A percentile compares a stretch with the other conserved stretches of the same genome.
These are phyloP conservation scores for Rubroboletus satanas DNA, from an alignment of 768 basidiomycete species.

Conservation along the genomic window DNA sequence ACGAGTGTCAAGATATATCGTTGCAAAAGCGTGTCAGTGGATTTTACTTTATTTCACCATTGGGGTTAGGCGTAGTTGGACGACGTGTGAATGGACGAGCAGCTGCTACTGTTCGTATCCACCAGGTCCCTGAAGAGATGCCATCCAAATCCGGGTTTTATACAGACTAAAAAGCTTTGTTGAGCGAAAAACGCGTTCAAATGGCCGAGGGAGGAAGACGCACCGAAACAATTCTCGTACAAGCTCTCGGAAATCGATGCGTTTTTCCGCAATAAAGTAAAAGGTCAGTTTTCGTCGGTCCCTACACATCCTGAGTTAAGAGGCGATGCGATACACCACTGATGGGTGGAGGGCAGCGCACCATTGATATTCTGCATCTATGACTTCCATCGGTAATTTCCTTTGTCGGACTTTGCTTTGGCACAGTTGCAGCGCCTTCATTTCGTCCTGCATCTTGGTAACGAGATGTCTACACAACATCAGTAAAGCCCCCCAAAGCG, in stretches of 20 bases:
- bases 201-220: neutral
- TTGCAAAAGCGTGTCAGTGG: conserved; percentile 14
- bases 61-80: neutral
- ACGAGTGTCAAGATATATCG: conserved; percentile 23
- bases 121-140: conserved; percentile 60
- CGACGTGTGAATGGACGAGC: neutral
- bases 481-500: neutral
- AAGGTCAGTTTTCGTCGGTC: conserved; percentile 98
- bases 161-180: conserved; percentile 54
- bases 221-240: conserved; percentile 92
- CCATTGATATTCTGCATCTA: conserved; percentile 99
- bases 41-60: conserved; percentile 16
- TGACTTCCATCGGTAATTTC: conserved; percentile 96
- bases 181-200: conserved; percentile 6
- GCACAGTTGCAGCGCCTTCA: conserved; percentile 87
- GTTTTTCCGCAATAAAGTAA: conserved; percentile 94
- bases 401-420: conserved; percentile 90
- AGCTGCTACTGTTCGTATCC: conserved; percentile 40
- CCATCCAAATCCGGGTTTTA: conserved; percentile 97
- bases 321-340: neutral
- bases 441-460: conserved; percentile 85
- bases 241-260: conserved; percentile 95
- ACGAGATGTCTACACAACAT: conserved; percentile 55
- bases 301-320: conserved; percentile 41
- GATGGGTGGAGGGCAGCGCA: conserved; percentile 34